These are phyloP conservation scores for Leptosphaerulina australis DNA, from an alignment of 2,329 filamentous ascomycete species.

Conservation along the genomic window DNA sequence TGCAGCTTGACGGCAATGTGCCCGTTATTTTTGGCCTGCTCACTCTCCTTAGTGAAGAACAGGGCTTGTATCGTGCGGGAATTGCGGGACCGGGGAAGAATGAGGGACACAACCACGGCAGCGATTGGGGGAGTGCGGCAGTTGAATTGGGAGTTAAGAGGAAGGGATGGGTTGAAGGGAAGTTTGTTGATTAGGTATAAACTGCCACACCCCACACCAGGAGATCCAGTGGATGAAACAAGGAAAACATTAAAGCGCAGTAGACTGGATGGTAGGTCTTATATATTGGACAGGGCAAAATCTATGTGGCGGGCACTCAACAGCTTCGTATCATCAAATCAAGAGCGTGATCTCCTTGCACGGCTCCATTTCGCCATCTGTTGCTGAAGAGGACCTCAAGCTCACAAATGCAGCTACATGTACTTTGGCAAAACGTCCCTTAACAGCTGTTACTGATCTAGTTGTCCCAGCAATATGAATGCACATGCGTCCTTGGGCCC, in stretches of 20 bases:
- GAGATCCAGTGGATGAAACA: background rate
- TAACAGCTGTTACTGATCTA: too few relatives aligned
- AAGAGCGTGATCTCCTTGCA: too few relatives aligned
- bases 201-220: background rate
- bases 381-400: too few relatives aligned
- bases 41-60: constrained; percentile 86
- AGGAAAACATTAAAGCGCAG: too few relatives aligned
- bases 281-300: too few relatives aligned
- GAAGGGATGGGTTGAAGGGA: constrained; percentile 79
- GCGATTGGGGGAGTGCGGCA: constrained; percentile 93
- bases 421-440: too few relatives aligned
- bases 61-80: constrained; percentile 84
- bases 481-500: too few relatives aligned
- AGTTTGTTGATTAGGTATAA: constrained; percentile 54
- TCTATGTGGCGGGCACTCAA: too few relatives aligned
- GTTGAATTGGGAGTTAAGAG: constrained; percentile 93
- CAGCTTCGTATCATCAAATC: too few relatives aligned
- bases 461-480: too few relatives aligned
- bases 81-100: constrained; percentile 56
- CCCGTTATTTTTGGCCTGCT: constrained; percentile 92
- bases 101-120: constrained; percentile 85
- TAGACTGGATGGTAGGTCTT: background rate
- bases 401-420: too few relatives aligned
- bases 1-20: constrained; percentile 86
- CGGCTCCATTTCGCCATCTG: too few relatives aligned